Evolutionary conservation across 345 rosid species (phyloP).

Genomic region (Acer saccharum): DNA sequence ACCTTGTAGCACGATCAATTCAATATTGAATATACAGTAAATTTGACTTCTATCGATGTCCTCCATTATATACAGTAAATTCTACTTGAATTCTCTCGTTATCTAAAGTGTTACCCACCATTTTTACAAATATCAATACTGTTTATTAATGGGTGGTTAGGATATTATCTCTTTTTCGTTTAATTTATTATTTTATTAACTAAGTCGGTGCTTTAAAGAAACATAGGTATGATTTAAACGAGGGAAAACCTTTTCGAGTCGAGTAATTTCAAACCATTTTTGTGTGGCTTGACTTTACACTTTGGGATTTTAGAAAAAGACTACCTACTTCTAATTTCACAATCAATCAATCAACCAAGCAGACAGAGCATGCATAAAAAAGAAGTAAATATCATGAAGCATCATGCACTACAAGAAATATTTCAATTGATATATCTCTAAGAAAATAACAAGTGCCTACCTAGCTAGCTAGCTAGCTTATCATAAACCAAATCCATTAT

Average conservation of each 20-base stretch:
- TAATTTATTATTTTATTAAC: not conserved
- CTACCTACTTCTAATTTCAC: not conserved
- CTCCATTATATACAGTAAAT: too few species aligned
- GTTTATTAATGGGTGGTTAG: too few species aligned
- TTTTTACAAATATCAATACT: too few species aligned
- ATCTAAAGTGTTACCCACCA: too few species aligned
- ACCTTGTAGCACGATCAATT: not conserved
- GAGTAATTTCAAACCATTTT: not conserved
- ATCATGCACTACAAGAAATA: not conserved
- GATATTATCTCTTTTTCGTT: too few species aligned
- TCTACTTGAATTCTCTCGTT: too few species aligned
- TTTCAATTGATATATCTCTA: too few species aligned
- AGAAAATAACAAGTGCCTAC: not conserved
- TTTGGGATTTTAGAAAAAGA: not conserved
- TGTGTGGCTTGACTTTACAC: not conserved
- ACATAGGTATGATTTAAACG: too few species aligned
- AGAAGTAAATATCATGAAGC: not conserved
- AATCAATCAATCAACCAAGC: too few species aligned
- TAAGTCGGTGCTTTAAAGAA: too few species aligned
- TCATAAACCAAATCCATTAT: not conserved
- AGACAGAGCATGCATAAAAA: conserved; percentile 1
- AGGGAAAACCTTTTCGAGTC: not conserved
- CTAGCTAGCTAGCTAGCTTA: not conserved
- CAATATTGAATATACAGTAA: too few species aligned
- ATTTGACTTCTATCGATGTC: too few species aligned